These are phyloP conservation scores for Alternaria hordeiaustralica DNA, from an alignment of 2,329 filamentous ascomycete species.

Conservation along the genomic window DNA sequence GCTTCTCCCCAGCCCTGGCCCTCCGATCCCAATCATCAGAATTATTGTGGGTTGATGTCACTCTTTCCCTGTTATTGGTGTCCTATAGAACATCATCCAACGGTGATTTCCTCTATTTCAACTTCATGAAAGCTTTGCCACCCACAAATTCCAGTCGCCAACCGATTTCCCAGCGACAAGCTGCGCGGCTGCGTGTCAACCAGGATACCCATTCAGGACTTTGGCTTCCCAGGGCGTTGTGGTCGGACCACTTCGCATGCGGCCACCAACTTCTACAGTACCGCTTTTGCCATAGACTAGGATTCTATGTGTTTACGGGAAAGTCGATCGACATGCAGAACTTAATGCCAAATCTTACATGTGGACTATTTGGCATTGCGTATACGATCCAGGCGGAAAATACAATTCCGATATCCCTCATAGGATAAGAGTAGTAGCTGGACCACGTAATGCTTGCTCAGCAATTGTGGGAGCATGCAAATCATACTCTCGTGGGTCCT, in stretches of 20 bases:
- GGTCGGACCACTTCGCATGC: not conserved
- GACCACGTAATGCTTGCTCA: not conserved
- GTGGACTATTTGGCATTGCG: not conserved
- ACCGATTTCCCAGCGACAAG: not conserved
- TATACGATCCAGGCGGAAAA: not conserved
- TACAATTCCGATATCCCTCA: not conserved
- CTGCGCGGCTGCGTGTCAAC: not conserved
- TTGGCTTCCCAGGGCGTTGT: not conserved
- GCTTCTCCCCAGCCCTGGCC: not conserved
- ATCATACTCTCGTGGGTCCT: not conserved
- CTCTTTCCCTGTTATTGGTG: not conserved
- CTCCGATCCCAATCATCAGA: not conserved
- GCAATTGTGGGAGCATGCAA: not conserved
- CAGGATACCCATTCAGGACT: not conserved
- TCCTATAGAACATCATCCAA: not conserved
- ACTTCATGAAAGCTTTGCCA: not conserved
- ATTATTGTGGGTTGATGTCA: constrained; percentile 6
- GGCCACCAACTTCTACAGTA: not conserved
- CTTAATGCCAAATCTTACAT: not conserved
- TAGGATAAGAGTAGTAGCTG: not conserved
- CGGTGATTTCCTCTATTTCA: not conserved
- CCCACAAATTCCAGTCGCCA: not conserved
- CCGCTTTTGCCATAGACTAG: not conserved
- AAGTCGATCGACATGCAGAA: not conserved
- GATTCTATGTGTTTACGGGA: not conserved